Conservation (phyloP, 768 basidiomycete species). For the Tulasnella sp. region DNA sequence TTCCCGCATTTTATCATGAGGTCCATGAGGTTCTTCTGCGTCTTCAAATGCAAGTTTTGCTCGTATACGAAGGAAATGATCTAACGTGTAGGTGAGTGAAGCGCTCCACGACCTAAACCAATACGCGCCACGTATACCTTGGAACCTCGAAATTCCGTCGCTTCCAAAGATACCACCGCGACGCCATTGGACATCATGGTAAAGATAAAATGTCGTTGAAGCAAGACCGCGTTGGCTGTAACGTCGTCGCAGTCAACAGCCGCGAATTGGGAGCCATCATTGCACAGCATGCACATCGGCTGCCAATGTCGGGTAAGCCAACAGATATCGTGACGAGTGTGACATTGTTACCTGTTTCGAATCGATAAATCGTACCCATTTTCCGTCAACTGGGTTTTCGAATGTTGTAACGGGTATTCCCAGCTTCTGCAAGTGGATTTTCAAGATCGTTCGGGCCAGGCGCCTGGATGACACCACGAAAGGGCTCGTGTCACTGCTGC, state of each 20-base stretch:
- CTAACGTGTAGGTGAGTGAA: conserved; percentile 44
- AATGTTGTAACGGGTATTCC: conserved; percentile 54
- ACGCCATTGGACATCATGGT: conserved; percentile 55
- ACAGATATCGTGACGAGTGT: neutral
- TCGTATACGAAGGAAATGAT: conserved; percentile 62
- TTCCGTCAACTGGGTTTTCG: conserved; percentile 49
- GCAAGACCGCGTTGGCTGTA: conserved; percentile 46
- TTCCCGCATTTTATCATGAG: neutral
- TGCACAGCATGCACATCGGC: conserved; percentile 70
- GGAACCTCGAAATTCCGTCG: conserved; percentile 62
- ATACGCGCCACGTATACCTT: conserved; percentile 55
- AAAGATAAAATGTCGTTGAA: conserved; percentile 57
- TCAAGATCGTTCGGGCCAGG: conserved; percentile 58
- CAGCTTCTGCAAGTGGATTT: conserved; percentile 51
- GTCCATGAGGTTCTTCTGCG: neutral
- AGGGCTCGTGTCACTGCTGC: neutral
- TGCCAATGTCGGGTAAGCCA: conserved; percentile 39
- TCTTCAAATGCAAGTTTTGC: neutral
- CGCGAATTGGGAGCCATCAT: conserved; percentile 53
- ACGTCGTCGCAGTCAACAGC: conserved; percentile 32
- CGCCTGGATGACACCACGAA: conserved; percentile 48
- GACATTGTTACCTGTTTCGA: conserved; percentile 47
- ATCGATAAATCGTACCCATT: conserved; percentile 54
- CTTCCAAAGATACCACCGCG: conserved; percentile 56
- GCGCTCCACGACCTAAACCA: neutral